Conservation (phyloP, 2,329 filamentous ascomycete species). For the Gyromitra esculenta region DNA sequence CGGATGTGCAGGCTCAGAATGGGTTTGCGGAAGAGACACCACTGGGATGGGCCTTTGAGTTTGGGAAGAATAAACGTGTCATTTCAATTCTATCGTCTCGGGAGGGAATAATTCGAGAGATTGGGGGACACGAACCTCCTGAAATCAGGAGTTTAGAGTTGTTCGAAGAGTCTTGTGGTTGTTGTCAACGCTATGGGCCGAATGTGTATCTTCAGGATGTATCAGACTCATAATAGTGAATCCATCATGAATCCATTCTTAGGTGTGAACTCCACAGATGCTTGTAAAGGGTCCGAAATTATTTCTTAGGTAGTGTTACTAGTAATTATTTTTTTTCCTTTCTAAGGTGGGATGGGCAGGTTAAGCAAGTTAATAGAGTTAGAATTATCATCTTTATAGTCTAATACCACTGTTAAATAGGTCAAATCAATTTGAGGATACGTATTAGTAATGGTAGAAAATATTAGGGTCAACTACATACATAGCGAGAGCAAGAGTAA, state of each 20-base stretch:
- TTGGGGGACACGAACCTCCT: background rate
- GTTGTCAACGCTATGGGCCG: background rate
- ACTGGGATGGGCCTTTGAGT: background rate
- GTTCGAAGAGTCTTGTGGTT: background rate
- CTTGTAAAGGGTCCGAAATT: too few relatives aligned
- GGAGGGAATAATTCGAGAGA: background rate
- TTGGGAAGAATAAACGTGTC: conserved; percentile 8
- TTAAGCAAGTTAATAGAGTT: too few relatives aligned
- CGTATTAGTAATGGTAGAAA: too few relatives aligned
- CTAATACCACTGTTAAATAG: too few relatives aligned
- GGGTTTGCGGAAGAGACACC: background rate
- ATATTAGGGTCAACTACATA: too few relatives aligned
- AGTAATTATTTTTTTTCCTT: too few relatives aligned
- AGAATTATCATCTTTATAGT: too few relatives aligned
- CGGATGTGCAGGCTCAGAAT: background rate
- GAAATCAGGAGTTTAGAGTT: background rate
- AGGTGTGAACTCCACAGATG: background rate
- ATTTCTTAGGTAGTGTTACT: too few relatives aligned
- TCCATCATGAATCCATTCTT: background rate
- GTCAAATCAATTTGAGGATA: too few relatives aligned
- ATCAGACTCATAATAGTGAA: background rate
- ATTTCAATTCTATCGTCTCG: background rate
- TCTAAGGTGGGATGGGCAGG: too few relatives aligned
- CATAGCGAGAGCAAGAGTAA: too few relatives aligned
- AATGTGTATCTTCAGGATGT: background rate